A percentile compares a stretch with the other conserved stretches of the same genome.
Conservation (phyloP, 768 basidiomycete genomes). For the Pleurotus ostreatus region DNA sequence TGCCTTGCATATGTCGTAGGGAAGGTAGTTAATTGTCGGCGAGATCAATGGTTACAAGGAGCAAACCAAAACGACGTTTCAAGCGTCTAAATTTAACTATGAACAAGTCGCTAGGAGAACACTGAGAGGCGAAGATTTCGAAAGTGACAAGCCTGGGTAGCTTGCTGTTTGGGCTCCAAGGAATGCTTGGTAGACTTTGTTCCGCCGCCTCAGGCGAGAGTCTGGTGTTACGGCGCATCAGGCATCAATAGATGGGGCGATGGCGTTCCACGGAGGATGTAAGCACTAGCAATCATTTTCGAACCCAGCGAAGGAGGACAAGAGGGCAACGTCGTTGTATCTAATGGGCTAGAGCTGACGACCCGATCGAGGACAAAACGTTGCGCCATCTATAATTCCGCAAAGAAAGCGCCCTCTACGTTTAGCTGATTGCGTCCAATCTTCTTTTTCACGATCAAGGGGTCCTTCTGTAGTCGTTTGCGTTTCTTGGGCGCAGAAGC, state of each 20-base stretch:
- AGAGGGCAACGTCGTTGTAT: neutral
- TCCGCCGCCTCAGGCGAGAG: no score
- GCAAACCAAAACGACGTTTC: neutral
- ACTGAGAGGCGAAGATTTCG: neutral
- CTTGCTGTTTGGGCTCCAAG: neutral
- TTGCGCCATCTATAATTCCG: slow-evolving; percentile 42
- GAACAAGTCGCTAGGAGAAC: neutral
- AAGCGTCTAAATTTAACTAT: neutral
- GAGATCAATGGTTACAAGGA: no score
- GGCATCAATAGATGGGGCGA: no score
- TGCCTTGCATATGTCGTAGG: neutral
- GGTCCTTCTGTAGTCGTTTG: slow-evolving; percentile 54
- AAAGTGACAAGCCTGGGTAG: slow-evolving; percentile 2
- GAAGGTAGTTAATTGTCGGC: neutral
- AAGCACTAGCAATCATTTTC: neutral
- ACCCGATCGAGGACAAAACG: no score
- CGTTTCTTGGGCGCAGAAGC: slow-evolving; percentile 40
- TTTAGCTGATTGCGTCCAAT: slow-evolving; percentile 59
- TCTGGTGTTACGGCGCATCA: no score
- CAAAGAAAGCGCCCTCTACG: slow-evolving; percentile 58
- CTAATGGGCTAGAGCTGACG: no score
- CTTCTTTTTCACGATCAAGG: slow-evolving; percentile 44
- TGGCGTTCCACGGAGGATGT: neutral
- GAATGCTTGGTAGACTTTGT: no score
- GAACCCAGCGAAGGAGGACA: neutral